A percentile compares a stretch with the other conserved stretches of the same genome.
These are phyloP conservation scores for Monosporascus sp. DNA, from an alignment of 2,329 filamentous ascomycete species.

Conservation along the genomic window DNA sequence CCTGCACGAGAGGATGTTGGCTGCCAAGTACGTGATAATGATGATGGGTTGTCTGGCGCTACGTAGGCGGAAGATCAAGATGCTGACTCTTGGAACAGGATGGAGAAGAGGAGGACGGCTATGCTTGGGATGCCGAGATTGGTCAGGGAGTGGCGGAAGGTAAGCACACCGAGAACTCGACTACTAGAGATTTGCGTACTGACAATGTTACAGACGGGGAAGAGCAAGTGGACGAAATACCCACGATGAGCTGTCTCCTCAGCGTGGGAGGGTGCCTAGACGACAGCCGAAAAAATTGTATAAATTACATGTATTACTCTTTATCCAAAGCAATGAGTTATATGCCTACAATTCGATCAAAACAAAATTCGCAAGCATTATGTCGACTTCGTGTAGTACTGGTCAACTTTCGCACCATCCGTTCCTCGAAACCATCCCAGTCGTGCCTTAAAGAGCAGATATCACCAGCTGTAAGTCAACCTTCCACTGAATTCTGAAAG, in stretches of 20 bases:
- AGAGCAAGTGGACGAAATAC: constrained; percentile 51
- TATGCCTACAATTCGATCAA: too few species aligned
- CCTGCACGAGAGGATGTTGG: constrained; percentile 81
- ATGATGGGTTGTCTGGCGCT: background rate
- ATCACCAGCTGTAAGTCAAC: too few species aligned
- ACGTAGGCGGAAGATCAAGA: background rate
- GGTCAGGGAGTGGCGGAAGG: constrained; percentile 90
- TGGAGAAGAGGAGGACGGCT: constrained; percentile 84
- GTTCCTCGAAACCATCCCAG: too few species aligned
- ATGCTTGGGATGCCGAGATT: constrained; percentile 94
- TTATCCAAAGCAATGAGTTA: constrained; percentile 4
- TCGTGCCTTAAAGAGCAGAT: too few species aligned
- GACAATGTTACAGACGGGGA: constrained; percentile 39
- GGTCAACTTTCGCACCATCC: too few species aligned
- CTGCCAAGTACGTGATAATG: constrained; percentile 54
- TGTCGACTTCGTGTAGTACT: too few species aligned
- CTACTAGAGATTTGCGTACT: background rate
- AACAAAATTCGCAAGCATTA: background rate
- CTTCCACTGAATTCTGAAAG: too few species aligned
- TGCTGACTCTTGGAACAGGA: constrained; percentile 42
- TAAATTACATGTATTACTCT: constrained; percentile 22
- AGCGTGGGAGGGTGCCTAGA: constrained; percentile 7
- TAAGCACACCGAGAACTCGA: constrained; percentile 38
- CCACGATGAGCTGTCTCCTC: constrained; percentile 41
- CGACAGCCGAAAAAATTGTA: constrained; percentile 17